Base-by-base conservation (phyloP, 1,284 basidiomycete species). In the Earliella scabrosa region DNA sequence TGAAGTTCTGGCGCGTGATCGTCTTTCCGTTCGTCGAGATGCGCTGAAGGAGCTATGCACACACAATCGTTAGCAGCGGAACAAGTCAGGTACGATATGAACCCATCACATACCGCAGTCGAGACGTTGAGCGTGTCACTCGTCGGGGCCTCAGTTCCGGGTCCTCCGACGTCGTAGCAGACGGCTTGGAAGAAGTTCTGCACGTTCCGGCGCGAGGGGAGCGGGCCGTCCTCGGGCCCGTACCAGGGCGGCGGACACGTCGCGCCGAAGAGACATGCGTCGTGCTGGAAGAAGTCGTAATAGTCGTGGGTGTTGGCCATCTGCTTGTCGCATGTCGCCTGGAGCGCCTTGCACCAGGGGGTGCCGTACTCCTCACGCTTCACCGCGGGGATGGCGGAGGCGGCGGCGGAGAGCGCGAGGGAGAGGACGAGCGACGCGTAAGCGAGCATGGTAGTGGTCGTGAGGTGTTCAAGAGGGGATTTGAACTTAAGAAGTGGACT, bases 21-120 rank as follows among this genome's bases (percentile, higher is more conserved):
- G 31, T 46, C 31, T 46, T 46, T 29, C 45, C 45, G 31, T 46
- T 20, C 7, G 45, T 46, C 21, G 45, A 46, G 20, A 46, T 46
- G 3, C 35, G 31, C 31, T 46, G 31, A 8, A 46, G 18, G 16
- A 46, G 31, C 45, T 46, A 23, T 8, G 18, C 13, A 18, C 8
- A n/a, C 14, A 14, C 13, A 31, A 14, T n/a, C n/a, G n/a, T n/a
- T n/a, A n/a, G n/a, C n/a, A n/a, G n/a, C n/a, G n/a, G n/a, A n/a
- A n/a, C n/a, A n/a, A n/a, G n/a, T n/a, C n/a, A n/a, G n/a, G n/a
- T n/a, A n/a, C n/a, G n/a, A n/a, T n/a, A n/a, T n/a, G n/a, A n/a
- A n/a, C n/a, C n/a, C n/a, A n/a, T n/a, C n/a, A 45, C 43, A 20
- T 31, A 45, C 43, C 27, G 43, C 20, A 16, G 26, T 45, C 26